A percentile compares a stretch with the other conserved stretches of the same genome.
Evolutionary conservation across 768 basidiomycete genomes (phyloP).

Genomic region (Boletus sp.): DNA sequence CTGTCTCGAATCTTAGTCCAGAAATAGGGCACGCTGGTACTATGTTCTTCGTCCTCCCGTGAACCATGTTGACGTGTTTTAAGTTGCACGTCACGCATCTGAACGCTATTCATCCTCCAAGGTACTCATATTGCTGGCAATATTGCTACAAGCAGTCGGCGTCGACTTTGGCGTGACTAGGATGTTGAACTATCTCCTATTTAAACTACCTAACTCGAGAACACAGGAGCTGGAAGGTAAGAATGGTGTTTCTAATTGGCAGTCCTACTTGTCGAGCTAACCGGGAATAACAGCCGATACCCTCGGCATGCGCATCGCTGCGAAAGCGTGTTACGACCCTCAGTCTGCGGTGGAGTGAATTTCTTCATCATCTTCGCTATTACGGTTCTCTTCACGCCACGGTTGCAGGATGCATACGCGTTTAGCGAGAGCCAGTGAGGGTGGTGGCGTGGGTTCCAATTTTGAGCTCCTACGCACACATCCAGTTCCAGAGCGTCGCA

Average conservation of each 20-base stretch:
- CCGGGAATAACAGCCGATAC: constrained; percentile 59
- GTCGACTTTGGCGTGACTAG: constrained; percentile 52
- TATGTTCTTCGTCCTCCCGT: constrained; percentile 4
- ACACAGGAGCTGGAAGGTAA: constrained; percentile 78
- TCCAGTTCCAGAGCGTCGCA: constrained; percentile 68
- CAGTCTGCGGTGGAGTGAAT: constrained; percentile 63
- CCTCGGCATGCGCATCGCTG: constrained; percentile 77
- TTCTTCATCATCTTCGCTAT: neutral
- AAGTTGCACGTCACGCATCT: constrained; percentile 57
- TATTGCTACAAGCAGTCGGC: constrained; percentile 47
- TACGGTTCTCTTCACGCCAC: neutral
- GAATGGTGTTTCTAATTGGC: neutral
- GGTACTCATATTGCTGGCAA: constrained; percentile 39
- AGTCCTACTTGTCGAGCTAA: neutral
- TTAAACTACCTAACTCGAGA: constrained; percentile 81
- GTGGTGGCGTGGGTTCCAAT: constrained; percentile 22
- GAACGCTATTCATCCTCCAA: constrained; percentile 42
- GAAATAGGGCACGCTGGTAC: constrained; percentile 80
- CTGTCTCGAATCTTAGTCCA: constrained; percentile 25
- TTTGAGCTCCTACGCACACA: constrained; percentile 78
- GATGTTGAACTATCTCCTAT: constrained; percentile 45
- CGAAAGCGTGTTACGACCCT: constrained; percentile 87
- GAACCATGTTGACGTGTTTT: constrained; percentile 17
- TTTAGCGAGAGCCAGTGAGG: constrained; percentile 55
- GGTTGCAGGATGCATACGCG: constrained; percentile 63